Percentiles rank a stretch among this genome's conserved stretches.
Conservation (phyloP, 2,329 filamentous ascomycete species). For the Apiospora koreana region DNA sequence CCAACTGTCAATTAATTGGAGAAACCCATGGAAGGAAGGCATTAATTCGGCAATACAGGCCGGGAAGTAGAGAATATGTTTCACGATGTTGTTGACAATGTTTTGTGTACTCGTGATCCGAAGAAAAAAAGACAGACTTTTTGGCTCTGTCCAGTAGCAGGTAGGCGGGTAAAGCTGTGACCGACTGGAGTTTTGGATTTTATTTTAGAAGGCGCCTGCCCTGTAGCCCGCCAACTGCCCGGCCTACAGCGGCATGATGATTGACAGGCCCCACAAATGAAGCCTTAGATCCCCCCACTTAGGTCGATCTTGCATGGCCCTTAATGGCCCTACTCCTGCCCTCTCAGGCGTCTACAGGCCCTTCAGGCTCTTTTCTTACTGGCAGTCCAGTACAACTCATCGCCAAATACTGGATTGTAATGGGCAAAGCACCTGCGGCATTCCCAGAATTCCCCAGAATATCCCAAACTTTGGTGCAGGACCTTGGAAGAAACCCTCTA, state of each 20-base stretch:
- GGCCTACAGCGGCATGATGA: neutral
- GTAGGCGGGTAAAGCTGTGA: neutral
- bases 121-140: neutral
- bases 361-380: too few relatives aligned
- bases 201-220: neutral
- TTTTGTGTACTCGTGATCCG: constrained; percentile 5
- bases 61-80: neutral
- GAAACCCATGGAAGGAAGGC: neutral
- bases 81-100: neutral
- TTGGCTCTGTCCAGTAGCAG: neutral
- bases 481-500: neutral
- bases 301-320: constrained; percentile 2
- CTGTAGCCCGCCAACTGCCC: neutral
- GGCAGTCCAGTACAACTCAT: neutral
- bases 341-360: neutral
- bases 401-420: neutral
- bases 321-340: neutral
- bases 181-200: neutral
- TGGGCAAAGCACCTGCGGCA: too few relatives aligned
- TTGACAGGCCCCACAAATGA: constrained; percentile 2
- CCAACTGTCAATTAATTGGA: neutral
- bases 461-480: neutral
- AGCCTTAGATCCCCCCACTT: constrained; percentile 9
- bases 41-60: neutral
- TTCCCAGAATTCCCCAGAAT: neutral